Evolutionary conservation across 2,329 filamentous ascomycete species (phyloP).

Genomic region (Fusarium liriodendri): DNA sequence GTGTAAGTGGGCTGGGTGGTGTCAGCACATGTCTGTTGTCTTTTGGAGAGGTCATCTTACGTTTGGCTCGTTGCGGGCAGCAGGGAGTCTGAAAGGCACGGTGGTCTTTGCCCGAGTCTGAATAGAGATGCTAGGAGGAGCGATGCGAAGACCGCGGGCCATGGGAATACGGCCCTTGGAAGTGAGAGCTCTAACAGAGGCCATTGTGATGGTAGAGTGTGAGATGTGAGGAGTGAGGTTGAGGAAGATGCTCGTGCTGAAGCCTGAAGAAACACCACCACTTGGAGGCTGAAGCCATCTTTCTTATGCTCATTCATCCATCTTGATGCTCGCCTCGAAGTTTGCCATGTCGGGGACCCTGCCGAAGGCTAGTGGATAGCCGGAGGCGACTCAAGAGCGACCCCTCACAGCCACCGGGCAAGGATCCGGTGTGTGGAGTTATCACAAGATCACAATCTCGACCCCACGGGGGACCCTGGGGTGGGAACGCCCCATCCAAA

Average conservation of each 20-base stretch:
- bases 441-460: constrained; percentile 22
- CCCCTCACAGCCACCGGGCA: constrained; percentile 26
- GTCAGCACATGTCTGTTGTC: background rate
- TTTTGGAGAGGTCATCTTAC: constrained; percentile 20
- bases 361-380: constrained; percentile 21
- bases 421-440: constrained; percentile 13
- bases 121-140: constrained; percentile 16
- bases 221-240: background rate
- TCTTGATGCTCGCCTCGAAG: background rate
- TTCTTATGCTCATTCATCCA: constrained; percentile 34
- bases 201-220: constrained; percentile 24
- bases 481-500: background rate
- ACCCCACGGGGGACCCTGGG: constrained; percentile 8
- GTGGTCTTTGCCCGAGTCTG: constrained; percentile 43
- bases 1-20: constrained; percentile 43
- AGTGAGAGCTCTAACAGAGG: constrained; percentile 29
- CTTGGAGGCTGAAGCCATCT: constrained; percentile 13
- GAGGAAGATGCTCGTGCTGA: constrained; percentile 1
- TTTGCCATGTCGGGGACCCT: constrained; percentile 12
- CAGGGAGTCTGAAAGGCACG: constrained; percentile 47
- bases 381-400: constrained; percentile 11
- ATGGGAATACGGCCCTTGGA: constrained; percentile 36
- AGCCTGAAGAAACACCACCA: constrained; percentile 1
- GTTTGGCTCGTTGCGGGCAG: constrained; percentile 48
- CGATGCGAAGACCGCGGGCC: constrained; percentile 21